Conservation (phyloP, 768 basidiomycete species). For the Jaapia argillacea region DNA sequence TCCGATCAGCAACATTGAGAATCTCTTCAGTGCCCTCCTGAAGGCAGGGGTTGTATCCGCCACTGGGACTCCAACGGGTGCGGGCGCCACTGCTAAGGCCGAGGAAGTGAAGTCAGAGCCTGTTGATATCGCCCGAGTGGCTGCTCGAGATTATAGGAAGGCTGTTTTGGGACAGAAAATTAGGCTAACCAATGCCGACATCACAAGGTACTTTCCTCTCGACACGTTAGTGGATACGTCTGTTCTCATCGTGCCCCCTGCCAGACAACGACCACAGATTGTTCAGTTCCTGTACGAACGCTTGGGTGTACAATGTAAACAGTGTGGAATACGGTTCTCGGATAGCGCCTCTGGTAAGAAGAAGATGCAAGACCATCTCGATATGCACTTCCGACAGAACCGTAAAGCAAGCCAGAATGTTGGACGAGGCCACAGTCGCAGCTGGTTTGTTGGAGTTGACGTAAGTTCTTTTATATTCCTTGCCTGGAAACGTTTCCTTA, state of each 20-base stretch:
- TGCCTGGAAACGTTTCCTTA: constrained; percentile 9
- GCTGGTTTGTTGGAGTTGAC: constrained; percentile 81
- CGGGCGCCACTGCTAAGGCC: constrained; percentile 30
- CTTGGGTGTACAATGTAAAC: constrained; percentile 79
- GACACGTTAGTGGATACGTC: too few relatives aligned
- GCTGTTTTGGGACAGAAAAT: constrained; percentile 50
- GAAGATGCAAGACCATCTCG: constrained; percentile 78
- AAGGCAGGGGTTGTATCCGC: constrained; percentile 71
- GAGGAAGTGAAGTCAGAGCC: constrained; percentile 23
- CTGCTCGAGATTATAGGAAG: constrained; percentile 47
- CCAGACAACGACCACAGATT: constrained; percentile 50
- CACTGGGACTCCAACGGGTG: constrained; percentile 37
- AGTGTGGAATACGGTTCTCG: constrained; percentile 84
- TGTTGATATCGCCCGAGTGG: constrained; percentile 34
- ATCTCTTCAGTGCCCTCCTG: constrained; percentile 56
- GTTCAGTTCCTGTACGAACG: constrained; percentile 64
- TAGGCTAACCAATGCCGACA: constrained; percentile 56
- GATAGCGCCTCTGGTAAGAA: constrained; percentile 65
- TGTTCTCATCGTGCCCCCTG: neutral
- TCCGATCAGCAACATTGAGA: constrained; percentile 33
- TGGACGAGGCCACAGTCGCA: constrained; percentile 80
- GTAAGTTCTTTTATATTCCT: constrained; percentile 32
- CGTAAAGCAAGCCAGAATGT: constrained; percentile 67
- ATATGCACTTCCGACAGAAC: constrained; percentile 95
- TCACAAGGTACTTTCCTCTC: constrained; percentile 54